Evolutionary conservation across 163 green algal genomes (phyloP).

Genomic region (Volvox carteri): DNA sequence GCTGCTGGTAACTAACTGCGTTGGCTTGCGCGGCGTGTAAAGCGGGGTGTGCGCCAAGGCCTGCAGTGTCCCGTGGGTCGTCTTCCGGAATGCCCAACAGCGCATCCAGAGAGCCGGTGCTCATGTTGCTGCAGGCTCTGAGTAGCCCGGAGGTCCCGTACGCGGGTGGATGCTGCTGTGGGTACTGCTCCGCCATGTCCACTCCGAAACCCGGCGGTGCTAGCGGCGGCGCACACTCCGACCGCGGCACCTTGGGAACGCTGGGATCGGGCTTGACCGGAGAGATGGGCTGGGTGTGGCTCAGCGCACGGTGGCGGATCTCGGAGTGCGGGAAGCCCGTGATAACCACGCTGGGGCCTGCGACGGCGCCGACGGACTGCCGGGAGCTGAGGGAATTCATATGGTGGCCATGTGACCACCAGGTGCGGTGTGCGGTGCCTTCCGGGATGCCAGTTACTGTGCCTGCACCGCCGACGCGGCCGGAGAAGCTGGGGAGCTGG

Average conservation of each 20-base stretch:
- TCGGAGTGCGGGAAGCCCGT: background rate
- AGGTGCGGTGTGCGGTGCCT: background rate
- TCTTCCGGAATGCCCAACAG: constrained; percentile 8
- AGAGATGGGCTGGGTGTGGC: background rate
- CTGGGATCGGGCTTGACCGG: background rate
- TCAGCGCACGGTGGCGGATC: background rate
- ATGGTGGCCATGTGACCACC: background rate
- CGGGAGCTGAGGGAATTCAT: background rate
- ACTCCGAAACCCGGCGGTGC: background rate
- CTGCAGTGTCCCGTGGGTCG: background rate
- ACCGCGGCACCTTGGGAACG: no score
- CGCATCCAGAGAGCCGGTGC: constrained; percentile 12
- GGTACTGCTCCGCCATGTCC: background rate
- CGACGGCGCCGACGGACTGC: background rate
- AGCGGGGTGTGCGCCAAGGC: background rate
- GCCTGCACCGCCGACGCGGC: background rate
- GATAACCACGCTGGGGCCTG: constrained; percentile 2
- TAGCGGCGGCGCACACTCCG: background rate
- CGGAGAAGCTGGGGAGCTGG: background rate
- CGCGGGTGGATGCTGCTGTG: no score
- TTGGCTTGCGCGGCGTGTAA: background rate
- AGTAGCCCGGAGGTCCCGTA: background rate
- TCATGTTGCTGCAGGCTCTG: constrained; percentile 34
- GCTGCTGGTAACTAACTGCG: background rate
- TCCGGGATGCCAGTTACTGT: background rate